A percentile compares a stretch with the other conserved stretches of the same genome.
Conservation (phyloP, 306 rosid genomes). For the Prunus campanulata region DNA sequence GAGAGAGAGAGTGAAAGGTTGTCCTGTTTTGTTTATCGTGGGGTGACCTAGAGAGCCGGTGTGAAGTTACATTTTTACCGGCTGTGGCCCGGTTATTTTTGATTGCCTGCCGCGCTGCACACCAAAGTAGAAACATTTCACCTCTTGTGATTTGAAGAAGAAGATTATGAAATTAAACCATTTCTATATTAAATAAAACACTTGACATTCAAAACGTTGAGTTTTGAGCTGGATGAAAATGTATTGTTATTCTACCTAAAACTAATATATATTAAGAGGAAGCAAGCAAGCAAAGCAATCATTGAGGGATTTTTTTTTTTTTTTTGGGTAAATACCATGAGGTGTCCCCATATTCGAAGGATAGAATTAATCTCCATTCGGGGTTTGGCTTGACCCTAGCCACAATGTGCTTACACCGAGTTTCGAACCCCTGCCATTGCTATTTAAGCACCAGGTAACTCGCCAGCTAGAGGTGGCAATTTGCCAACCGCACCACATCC, state of each 20-base stretch:
- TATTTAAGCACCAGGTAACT: too few species aligned
- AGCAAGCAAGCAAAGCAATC: not conserved
- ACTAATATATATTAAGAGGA: too few species aligned
- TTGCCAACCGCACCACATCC: too few species aligned
- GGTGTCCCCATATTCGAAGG: accelerated
- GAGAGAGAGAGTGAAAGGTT: slow-evolving; percentile 17
- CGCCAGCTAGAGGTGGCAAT: too few species aligned
- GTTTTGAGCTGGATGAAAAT: too few species aligned
- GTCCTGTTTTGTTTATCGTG: slow-evolving; percentile 19
- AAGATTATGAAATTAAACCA: not conserved
- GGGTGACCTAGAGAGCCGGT: slow-evolving; percentile 36
- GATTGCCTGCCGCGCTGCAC: not conserved
- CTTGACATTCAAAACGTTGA: not conserved
- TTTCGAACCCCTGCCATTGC: too few species aligned
- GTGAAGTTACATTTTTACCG: slow-evolving; percentile 19
- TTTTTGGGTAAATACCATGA: too few species aligned
- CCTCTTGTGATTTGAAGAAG: not conserved
- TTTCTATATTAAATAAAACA: not conserved
- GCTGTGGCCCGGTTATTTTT: slow-evolving; percentile 18
- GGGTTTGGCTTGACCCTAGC: accelerated
- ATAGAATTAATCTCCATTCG: too few species aligned
- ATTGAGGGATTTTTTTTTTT: not conserved
- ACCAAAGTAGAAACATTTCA: too few species aligned
- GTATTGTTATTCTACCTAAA: too few species aligned
- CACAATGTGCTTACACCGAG: accelerated